Evolutionary conservation across 1,284 basidiomycete species (phyloP).

Genomic region (Heterobasidion parviporum): DNA sequence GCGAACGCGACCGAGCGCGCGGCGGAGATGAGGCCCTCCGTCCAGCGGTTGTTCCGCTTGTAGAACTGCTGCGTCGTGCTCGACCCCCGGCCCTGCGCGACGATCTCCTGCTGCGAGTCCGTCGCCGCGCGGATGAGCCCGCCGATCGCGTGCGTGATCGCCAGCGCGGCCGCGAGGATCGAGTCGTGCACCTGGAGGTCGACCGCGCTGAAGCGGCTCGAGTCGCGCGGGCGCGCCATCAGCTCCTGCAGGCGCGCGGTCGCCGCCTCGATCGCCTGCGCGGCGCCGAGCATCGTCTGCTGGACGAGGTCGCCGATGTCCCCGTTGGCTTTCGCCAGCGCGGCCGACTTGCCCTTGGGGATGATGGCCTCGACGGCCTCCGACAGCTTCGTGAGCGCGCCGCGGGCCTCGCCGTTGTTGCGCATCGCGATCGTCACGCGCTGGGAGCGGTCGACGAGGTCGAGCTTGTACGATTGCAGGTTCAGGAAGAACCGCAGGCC

Average conservation of each 20-base stretch:
- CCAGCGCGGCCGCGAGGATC: constrained; percentile 88
- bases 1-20: constrained; percentile 97
- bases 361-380: constrained; percentile 83
- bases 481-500: constrained; percentile 92
- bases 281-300: constrained; percentile 92
- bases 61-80: constrained; percentile 95
- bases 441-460: constrained; percentile 62
- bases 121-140: constrained; percentile 95
- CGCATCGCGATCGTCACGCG: constrained; percentile 85
- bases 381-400: constrained; percentile 78
- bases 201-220: constrained; percentile 77
- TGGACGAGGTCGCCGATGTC: constrained; percentile 97
- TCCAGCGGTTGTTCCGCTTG: constrained; percentile 99
- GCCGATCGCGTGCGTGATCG: constrained; percentile 92
- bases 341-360: constrained; percentile 69
- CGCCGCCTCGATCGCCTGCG: constrained; percentile 89
- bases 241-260: constrained; percentile 86
- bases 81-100: constrained; percentile 89
- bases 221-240: constrained; percentile 84
- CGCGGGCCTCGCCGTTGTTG: constrained; percentile 82
- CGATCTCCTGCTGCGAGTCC: constrained; percentile 97
- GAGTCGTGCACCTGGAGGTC: constrained; percentile 98
- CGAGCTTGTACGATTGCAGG: constrained; percentile 91
- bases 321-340: constrained; percentile 75
- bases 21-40: constrained; percentile 96